Conservation (phyloP, 106 monocot species). For the Dactylorhiza incarnata region DNA sequence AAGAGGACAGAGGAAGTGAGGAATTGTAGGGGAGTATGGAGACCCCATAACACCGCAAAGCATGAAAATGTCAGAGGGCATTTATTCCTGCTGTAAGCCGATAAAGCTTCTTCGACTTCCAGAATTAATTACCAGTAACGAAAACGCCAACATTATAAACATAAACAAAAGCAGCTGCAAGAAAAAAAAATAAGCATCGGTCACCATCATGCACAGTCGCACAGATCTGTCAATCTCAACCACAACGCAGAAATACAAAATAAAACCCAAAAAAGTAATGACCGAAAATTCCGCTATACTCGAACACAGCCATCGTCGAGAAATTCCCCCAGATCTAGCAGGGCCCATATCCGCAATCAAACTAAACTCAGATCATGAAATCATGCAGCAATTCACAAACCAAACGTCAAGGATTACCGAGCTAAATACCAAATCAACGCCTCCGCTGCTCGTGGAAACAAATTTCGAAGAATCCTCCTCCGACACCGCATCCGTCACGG, state of each 20-base stretch:
- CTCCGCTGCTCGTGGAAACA: slow-evolving; percentile 64
- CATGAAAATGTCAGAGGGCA: background rate
- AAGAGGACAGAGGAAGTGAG: background rate
- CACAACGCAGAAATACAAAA: background rate
- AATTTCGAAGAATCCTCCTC: slow-evolving; percentile 76
- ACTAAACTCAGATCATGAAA: background rate
- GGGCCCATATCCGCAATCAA: background rate
- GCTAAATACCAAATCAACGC: slow-evolving; percentile 44
- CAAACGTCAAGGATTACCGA: slow-evolving; percentile 5
- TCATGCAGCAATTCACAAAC: background rate
- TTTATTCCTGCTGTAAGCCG: background rate
- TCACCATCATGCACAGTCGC: background rate
- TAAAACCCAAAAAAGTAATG: too few species aligned
- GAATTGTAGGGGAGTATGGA: background rate
- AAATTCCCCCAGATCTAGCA: background rate
- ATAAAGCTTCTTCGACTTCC: background rate
- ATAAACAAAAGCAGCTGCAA: background rate
- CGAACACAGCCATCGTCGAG: background rate
- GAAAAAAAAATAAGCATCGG: slow-evolving; percentile 1
- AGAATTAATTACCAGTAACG: background rate
- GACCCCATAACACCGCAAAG: background rate
- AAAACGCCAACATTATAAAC: slow-evolving; percentile 4
- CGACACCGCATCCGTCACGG: slow-evolving; percentile 8
- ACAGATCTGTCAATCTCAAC: background rate
- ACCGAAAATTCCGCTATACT: background rate